Base-by-base conservation (phyloP, 2,329 filamentous ascomycete genomes). In the Westerdykella sp. region DNA sequence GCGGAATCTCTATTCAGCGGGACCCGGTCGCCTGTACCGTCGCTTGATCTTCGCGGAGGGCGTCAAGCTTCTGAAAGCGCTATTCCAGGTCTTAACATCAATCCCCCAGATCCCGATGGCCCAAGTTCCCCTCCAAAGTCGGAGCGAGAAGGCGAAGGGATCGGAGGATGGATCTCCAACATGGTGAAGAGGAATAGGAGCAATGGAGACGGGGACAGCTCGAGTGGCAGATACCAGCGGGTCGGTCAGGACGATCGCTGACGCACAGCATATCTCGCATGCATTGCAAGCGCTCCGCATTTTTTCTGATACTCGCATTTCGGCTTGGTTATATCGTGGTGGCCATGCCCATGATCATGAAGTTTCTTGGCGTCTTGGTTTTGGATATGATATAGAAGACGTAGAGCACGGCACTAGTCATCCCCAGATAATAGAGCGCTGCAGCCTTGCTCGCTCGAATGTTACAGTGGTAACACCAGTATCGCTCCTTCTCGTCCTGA, bases 11-110 rank as follows among this genome's bases (percentile, higher is more conserved):
- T 95, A 10, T 82, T 95, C 67, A 80, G 83, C 36, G 77, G 78
- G 32, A 76, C 77, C 25, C 60, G 66, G 41, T 95, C 90, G n/a
- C 87, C 87, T 1, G 79, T 86, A 7, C 84, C 84, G 28, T 90
- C 85, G 10, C 80, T 88, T 52, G 83, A 87, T 53, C 78, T 89
- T 37, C 80, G 83, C 40, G 73, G 73, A 15, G 63, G 70, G 28
- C 61, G 58, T 22, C 60, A 65, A 42, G 80, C 77, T 11, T 70
- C 83, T 1, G 80, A 84, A 4, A 80, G 74, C 50, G 81, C 81
- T 6, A 89, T 95, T 46, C 88, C 89, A 1, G 83, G 85, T 7
- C 74, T 96, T 44, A 81, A 88, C 56, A 85, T 96, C 44, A 83
- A 94, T 34, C 85, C 87, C 5, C 87, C 88, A 1, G 75, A 80